Conservation (phyloP, 2,329 filamentous ascomycete species). For the Fusarium nodosum region DNA sequence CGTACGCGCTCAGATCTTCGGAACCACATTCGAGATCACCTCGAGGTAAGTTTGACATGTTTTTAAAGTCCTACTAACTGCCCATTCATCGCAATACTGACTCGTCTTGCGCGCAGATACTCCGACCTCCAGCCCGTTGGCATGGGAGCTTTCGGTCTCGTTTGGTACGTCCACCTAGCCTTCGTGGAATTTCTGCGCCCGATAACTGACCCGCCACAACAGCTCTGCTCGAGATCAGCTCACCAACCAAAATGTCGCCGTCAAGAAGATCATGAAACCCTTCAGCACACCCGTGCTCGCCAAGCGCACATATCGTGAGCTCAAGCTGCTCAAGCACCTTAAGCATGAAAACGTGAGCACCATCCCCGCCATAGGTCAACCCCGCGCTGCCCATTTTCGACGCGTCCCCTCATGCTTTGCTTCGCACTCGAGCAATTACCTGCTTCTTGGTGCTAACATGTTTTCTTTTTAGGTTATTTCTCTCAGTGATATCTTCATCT, state of each 20-base stretch:
- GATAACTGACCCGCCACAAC: slow-evolving; percentile 28
- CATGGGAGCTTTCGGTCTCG: slow-evolving; percentile 98
- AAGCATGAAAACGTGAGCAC: slow-evolving; percentile 89
- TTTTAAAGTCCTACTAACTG: not conserved
- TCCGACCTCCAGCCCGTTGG: slow-evolving; percentile 98
- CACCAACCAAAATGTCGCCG: slow-evolving; percentile 94
- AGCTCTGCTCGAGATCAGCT: slow-evolving; percentile 98
- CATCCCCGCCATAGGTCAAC: slow-evolving; percentile 17
- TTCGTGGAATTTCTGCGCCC: slow-evolving; percentile 3
- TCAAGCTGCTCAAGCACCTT: slow-evolving; percentile 97
- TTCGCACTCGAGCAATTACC: slow-evolving; percentile 16
- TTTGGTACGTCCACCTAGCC: slow-evolving; percentile 76
- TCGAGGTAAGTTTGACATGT: slow-evolving; percentile 76
- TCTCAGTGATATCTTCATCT: slow-evolving; percentile 99
- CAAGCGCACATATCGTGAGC: slow-evolving; percentile 96
- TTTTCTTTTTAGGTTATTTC: slow-evolving; percentile 81
- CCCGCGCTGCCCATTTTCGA: not conserved
- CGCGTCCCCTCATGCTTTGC: slow-evolving; percentile 29
- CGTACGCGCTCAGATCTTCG: slow-evolving; percentile 98
- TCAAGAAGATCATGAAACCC: slow-evolving; percentile 99
- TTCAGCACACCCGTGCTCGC: slow-evolving; percentile 99
- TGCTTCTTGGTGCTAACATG: slow-evolving; percentile 30
- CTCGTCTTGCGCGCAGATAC: slow-evolving; percentile 71
- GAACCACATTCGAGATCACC: slow-evolving; percentile 99
- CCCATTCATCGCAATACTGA: slow-evolving; percentile 26